A percentile compares a stretch with the other conserved stretches of the same genome.
phyloP scores from a whole-genome alignment of 345 rosid species.

The Citropsis articulata region DNA sequence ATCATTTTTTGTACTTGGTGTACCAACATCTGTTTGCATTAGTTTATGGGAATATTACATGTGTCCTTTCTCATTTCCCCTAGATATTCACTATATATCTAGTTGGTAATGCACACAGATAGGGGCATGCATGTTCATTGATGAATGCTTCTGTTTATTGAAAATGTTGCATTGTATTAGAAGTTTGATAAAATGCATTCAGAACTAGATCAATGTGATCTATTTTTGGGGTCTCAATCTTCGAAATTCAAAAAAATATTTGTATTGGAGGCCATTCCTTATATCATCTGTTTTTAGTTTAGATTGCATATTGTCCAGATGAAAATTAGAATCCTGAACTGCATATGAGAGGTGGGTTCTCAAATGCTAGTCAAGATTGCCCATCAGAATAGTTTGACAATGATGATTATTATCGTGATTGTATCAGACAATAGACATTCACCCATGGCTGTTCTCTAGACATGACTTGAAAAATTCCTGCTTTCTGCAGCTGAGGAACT shows the following conservation, averaged over 20 bases:
- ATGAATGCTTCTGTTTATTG: neutral
- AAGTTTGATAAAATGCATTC: neutral
- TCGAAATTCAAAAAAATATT: neutral
- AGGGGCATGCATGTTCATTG: neutral
- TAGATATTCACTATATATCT: neutral
- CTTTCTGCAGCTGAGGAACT: slow-evolving; percentile 44
- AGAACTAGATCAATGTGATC: neutral
- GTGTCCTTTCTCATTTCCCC: neutral
- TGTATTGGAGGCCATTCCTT: neutral
- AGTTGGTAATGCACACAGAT: no score
- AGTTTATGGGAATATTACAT: neutral
- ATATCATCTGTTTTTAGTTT: neutral
- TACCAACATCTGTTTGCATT: neutral
- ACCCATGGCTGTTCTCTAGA: neutral
- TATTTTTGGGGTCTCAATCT: neutral
- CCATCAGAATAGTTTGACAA: neutral
- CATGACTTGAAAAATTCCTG: slow-evolving; percentile 9
- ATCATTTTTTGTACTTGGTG: neutral
- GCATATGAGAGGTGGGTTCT: neutral
- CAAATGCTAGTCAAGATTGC: neutral
- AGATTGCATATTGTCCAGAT: neutral
- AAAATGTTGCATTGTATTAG: neutral
- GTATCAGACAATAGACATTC: neutral
- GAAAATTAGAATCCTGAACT: neutral
- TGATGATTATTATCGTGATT: neutral